phyloP scores from a whole-genome alignment of 257 asterid genomes.

The Gardenia jasminoides region DNA sequence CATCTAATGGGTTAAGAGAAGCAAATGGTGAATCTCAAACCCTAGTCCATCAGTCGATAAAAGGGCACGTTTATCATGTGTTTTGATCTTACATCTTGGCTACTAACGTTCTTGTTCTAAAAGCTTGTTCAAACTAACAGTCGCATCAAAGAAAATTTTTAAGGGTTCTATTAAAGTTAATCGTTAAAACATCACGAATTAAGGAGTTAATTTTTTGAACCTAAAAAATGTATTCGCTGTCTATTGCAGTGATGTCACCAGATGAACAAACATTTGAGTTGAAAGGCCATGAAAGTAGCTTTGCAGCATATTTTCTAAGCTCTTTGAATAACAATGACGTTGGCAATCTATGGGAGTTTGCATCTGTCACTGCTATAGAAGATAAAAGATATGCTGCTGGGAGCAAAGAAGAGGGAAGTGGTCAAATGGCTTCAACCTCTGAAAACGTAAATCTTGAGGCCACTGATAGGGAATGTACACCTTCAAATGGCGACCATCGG shows the following conservation, averaged over 20 bases:
- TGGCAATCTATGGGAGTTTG: conserved; percentile 40
- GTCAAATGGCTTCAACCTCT: conserved; percentile 9
- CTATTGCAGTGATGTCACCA: conserved; percentile 47
- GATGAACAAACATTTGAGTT: conserved; percentile 34
- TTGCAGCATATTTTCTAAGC: conserved; percentile 38
- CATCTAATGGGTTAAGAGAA: not conserved
- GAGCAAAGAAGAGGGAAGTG: conserved; percentile 16
- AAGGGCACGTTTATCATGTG: no score
- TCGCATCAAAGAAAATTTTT: no score
- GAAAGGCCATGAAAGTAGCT: conserved; percentile 28
- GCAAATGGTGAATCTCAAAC: not conserved
- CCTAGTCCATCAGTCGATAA: no score
- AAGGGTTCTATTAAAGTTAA: not conserved
- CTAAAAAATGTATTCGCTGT: not conserved
- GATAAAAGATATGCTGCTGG: conserved; percentile 20
- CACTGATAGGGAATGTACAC: conserved; percentile 10
- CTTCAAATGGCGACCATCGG: conserved; percentile 15
- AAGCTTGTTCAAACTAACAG: no score
- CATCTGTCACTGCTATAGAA: conserved; percentile 24
- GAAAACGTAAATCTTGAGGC: conserved; percentile 18
- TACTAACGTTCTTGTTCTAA: no score
- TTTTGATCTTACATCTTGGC: no score
- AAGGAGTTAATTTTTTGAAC: not conserved
- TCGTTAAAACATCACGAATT: not conserved
- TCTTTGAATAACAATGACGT: conserved; percentile 29